phyloP scores from a whole-genome alignment of 2,329 filamentous ascomycete species.

The Onygenales sp. region DNA sequence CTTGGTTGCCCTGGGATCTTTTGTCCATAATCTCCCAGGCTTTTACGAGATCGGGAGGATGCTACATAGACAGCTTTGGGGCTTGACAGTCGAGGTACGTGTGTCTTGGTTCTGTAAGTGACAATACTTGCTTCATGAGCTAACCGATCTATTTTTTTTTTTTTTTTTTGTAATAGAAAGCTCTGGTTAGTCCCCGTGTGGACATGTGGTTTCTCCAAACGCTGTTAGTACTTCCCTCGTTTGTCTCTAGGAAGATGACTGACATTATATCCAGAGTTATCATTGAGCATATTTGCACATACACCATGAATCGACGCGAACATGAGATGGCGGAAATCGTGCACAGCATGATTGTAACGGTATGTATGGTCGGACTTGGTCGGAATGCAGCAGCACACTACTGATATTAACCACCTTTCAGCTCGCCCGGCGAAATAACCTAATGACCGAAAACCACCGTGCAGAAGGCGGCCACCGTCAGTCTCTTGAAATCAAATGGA shows the following conservation, averaged over 20 bases:
- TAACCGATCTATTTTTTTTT: not conserved
- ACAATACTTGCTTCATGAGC: not conserved
- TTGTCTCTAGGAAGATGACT: not conserved
- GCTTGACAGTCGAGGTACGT: conserved; percentile 10
- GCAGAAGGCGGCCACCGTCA: conserved; percentile 10
- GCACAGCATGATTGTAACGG: conserved; percentile 15
- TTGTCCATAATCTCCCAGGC: conserved; percentile 6
- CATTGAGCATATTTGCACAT: conserved; percentile 15
- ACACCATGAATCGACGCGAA: conserved; percentile 12
- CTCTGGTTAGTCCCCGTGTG: conserved; percentile 11
- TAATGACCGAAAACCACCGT: conserved; percentile 11
- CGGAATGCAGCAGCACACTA: not conserved
- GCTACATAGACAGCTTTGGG: conserved; percentile 11
- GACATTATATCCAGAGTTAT: conserved; percentile 8
- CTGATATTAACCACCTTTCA: not conserved
- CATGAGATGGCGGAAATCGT: conserved; percentile 17
- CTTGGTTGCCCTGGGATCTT: conserved; percentile 11
- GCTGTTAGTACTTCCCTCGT: conserved; percentile 6
- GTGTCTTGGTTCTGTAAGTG: not conserved
- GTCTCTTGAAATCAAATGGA: conserved; percentile 13
- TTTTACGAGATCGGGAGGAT: conserved; percentile 9
- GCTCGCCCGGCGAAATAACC: conserved; percentile 14
- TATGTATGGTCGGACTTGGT: conserved; percentile 1
- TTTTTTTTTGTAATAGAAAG: conserved; percentile 4
- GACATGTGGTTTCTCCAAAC: conserved; percentile 15